Conservation (phyloP, 306 rosid species). For the Macrotyloma uniflorum region DNA sequence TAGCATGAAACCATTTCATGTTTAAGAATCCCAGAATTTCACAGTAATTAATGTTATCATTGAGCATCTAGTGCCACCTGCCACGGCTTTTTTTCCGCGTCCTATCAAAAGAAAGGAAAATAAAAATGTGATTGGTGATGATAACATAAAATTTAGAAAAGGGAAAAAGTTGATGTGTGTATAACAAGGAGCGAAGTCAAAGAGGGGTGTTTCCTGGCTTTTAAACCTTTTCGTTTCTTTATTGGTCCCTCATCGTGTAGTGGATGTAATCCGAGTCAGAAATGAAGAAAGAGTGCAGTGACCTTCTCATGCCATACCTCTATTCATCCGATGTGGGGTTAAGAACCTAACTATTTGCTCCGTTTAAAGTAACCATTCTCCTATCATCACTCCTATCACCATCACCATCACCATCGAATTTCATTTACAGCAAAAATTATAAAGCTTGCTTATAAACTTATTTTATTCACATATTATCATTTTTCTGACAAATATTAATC, state of each 20-base stretch:
- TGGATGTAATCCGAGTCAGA: constrained; percentile 46
- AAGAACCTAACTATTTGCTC: constrained; percentile 41
- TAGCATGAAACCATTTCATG: neutral
- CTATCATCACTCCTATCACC: constrained; percentile 21
- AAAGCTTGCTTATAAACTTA: too few relatives aligned
- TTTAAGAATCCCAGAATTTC: neutral
- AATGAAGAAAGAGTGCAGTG: constrained; percentile 35
- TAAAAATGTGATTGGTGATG: constrained; percentile 12
- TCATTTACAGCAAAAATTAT: too few relatives aligned
- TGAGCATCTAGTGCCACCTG: neutral
- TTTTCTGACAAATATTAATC: too few relatives aligned
- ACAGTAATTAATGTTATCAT: constrained; percentile 19
- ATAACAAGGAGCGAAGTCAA: constrained; percentile 45
- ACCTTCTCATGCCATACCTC: constrained; percentile 24
- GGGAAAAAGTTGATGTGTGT: constrained; percentile 40
- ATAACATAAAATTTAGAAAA: neutral
- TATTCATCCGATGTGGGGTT: constrained; percentile 42
- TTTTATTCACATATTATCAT: too few relatives aligned
- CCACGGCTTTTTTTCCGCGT: neutral
- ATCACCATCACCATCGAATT: constrained; percentile 42
- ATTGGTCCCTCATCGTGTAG: constrained; percentile 34
- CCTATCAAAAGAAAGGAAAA: constrained; percentile 23
- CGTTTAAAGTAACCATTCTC: constrained; percentile 34
- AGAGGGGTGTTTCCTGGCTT: constrained; percentile 38
- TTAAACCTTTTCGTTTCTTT: constrained; percentile 22